phyloP scores from a whole-genome alignment of 768 basidiomycete species.

The Boletus bicolor region DNA sequence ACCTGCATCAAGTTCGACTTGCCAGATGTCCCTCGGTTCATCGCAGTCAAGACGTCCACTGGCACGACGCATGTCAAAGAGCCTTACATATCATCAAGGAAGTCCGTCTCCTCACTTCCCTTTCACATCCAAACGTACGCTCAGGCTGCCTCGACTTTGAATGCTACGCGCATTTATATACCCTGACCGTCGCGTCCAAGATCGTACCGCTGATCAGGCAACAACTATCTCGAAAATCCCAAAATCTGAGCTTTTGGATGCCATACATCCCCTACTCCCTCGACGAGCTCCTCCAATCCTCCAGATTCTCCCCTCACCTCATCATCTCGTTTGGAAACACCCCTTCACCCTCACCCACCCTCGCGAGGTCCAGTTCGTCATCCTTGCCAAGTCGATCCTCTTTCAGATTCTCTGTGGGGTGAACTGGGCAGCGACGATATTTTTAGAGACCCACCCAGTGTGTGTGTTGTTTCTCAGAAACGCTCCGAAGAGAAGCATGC shows the following conservation, averaged over 20 bases:
- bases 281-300: constrained; percentile 41
- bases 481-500: constrained; percentile 54
- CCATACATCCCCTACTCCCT: constrained; percentile 58
- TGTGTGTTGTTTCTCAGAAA: constrained; percentile 45
- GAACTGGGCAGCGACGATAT: constrained; percentile 26
- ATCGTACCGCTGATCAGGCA: constrained; percentile 52
- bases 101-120: constrained; percentile 43
- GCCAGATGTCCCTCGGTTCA: constrained; percentile 9
- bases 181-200: constrained; percentile 33
- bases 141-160: background rate
- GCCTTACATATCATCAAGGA: constrained; percentile 74
- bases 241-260: constrained; percentile 60
- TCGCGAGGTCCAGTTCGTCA: constrained; percentile 37
- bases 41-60: constrained; percentile 54
- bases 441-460: no score
- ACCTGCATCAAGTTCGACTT: constrained; percentile 13
- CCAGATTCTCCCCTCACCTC: constrained; percentile 26
- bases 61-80: constrained; percentile 45
- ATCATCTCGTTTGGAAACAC: constrained; percentile 16
- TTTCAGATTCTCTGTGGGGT: constrained; percentile 67
- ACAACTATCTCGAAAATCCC: constrained; percentile 36
- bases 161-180: background rate
- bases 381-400: constrained; percentile 58
- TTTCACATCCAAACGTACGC: constrained; percentile 55
- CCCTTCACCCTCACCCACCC: constrained; percentile 3